Conservation (phyloP, 768 basidiomycete genomes). For the Rhodocollybia butyracea region DNA sequence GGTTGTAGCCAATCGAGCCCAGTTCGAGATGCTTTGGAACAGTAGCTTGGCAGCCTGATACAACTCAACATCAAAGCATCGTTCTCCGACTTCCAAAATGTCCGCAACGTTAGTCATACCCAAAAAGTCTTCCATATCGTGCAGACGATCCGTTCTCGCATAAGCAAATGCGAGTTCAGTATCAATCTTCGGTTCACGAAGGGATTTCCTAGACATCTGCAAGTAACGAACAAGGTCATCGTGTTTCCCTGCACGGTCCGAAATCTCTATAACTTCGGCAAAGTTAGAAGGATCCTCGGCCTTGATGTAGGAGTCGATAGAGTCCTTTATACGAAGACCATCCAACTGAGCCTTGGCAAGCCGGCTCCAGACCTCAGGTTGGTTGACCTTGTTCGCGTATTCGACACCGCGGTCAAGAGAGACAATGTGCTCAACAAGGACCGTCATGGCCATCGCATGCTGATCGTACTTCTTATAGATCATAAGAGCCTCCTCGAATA, state of each 20-base stretch:
- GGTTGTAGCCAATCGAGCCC: conserved; percentile 96
- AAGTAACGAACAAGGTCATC: conserved; percentile 95
- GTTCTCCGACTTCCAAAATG: conserved; percentile 94
- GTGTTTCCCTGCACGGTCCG: conserved; percentile 86
- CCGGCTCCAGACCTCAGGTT: conserved; percentile 95
- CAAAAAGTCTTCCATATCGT: conserved; percentile 99
- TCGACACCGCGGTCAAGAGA: conserved; percentile 95
- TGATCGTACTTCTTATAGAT: conserved; percentile 98
- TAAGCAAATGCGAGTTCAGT: conserved; percentile 98
- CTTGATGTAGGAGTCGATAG: conserved; percentile 98
- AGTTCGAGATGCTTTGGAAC: conserved; percentile 97
- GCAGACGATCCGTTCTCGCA: conserved; percentile 94
- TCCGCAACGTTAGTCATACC: conserved; percentile 99
- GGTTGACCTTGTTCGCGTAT: conserved; percentile 94
- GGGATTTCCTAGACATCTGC: conserved; percentile 97
- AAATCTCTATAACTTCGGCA: conserved; percentile 92
- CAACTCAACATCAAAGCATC: conserved; percentile 97
- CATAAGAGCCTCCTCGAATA: conserved; percentile 94
- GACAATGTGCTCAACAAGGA: conserved; percentile 97
- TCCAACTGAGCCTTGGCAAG: conserved; percentile 99
- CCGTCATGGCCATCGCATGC: conserved; percentile 94
- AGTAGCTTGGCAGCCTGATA: conserved; percentile 96
- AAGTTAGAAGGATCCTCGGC: conserved; percentile 95
- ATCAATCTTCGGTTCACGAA: conserved; percentile 97
- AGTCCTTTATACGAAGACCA: conserved; percentile 95